phyloP scores from a whole-genome alignment of 2,329 filamentous ascomycete genomes.

The Endoconidiophora laricicola region DNA sequence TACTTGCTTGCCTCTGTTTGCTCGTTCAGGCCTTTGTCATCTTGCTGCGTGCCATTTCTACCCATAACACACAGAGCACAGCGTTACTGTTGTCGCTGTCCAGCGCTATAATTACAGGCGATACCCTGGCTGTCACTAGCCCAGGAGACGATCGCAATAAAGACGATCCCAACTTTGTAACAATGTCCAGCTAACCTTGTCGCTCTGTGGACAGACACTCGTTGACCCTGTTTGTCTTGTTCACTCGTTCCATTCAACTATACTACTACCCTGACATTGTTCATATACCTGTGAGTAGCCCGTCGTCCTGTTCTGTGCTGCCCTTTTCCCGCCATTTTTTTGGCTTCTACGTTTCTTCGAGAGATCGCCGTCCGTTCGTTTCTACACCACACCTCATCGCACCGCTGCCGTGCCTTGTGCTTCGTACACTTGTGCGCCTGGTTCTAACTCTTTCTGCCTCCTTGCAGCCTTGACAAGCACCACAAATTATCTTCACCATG shows the following conservation, averaged over 20 bases:
- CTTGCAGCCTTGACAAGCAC: background rate
- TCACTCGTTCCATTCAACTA: conserved; percentile 37
- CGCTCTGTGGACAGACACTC: conserved; percentile 23
- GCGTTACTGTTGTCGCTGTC: background rate
- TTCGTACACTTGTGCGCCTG: conserved; percentile 2
- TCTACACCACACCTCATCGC: background rate
- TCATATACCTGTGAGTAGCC: conserved; percentile 20
- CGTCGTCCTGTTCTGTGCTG: background rate
- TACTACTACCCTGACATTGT: conserved; percentile 17
- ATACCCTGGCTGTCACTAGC: background rate
- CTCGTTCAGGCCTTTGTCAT: background rate
- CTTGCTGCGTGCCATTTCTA: background rate
- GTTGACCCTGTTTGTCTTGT: conserved; percentile 40
- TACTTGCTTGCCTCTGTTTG: too few species aligned
- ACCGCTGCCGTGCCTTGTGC: conserved; percentile 7
- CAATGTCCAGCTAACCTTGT: background rate
- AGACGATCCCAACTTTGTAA: background rate
- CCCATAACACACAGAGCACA: background rate
- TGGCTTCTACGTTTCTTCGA: conserved; percentile 8
- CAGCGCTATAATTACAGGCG: background rate
- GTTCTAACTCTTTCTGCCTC: conserved; percentile 11
- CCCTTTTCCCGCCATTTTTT: conserved; percentile 19
- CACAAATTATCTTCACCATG: conserved; percentile 25
- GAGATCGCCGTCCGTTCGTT: conserved; percentile 3
- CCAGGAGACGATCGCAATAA: conserved; percentile 3